phyloP scores from a whole-genome alignment of 2,329 filamentous ascomycete species.

The Colletotrichum echinochloae region DNA sequence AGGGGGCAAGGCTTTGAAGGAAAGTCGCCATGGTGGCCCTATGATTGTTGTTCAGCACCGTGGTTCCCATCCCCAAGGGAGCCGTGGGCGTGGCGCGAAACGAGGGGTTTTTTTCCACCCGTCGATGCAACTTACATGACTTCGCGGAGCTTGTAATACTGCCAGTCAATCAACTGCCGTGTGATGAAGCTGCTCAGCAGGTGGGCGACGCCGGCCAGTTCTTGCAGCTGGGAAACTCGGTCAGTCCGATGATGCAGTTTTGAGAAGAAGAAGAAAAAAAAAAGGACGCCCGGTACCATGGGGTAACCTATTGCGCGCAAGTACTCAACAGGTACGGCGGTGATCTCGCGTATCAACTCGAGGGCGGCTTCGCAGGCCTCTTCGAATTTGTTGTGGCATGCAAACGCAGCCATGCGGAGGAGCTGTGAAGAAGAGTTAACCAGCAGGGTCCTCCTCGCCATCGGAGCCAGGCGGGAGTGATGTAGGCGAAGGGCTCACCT shows the following conservation, averaged over 20 bases:
- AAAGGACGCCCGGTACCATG: constrained; percentile 18
- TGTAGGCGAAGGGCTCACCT: constrained; percentile 39
- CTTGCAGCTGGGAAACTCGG: constrained; percentile 31
- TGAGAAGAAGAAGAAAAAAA: too few relatives aligned
- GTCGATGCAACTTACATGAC: constrained; percentile 39
- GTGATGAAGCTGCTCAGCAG: constrained; percentile 41
- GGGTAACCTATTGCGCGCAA: constrained; percentile 40
- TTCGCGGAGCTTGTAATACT: constrained; percentile 37
- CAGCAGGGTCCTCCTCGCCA: too few relatives aligned
- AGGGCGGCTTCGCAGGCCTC: constrained; percentile 37
- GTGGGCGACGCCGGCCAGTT: constrained; percentile 40
- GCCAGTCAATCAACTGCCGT: constrained; percentile 30
- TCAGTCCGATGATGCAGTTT: not conserved
- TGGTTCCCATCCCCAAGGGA: too few relatives aligned
- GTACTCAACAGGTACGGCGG: constrained; percentile 36
- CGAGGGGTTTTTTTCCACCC: too few relatives aligned
- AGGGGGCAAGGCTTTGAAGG: constrained; percentile 37
- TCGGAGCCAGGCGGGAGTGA: too few relatives aligned
- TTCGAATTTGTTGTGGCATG: constrained; percentile 39
- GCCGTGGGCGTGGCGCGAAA: not conserved
- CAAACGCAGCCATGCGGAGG: constrained; percentile 38
- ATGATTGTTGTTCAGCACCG: not conserved
- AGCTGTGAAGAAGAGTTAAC: constrained; percentile 24
- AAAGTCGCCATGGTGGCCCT: constrained; percentile 39
- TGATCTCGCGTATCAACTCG: constrained; percentile 39